Evolutionary conservation across 352 stramenopile genomes (phyloP), one percentile per base, ranked within the genome.

Genomic region (Thalassiosira hispida): DNA sequence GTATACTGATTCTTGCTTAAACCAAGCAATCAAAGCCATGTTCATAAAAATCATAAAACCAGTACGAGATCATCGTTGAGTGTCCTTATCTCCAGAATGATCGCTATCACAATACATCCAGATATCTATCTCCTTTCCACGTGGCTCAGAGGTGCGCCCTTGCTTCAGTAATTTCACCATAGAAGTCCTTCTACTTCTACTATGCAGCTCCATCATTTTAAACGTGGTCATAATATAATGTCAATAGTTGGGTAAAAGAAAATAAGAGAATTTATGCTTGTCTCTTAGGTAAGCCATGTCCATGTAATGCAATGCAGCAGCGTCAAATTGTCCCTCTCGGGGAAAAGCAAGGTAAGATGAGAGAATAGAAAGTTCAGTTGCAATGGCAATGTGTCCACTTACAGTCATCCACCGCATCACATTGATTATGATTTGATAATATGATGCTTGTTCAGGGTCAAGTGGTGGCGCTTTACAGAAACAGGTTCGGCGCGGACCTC

Each of bases 21-120:
- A 61, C 83, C 83, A 89, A 5, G 62, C 11, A 31, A 87, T 83
- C 12, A 74, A 52, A 1, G 75, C 52, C n/a, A 46, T 61, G 42
- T 87, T 89, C 2, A 75, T n/a, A 66, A 79, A 87, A 1, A 90
- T 59, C n/a, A 90, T 29, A 42, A 84, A 77, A 22, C 79, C 79
- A 20, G 79, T 75, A 11, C 73, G 69, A 8, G 73, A 85, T 16
- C 79, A 18, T 27, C 83, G 60, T 27, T 73, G 84, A 3, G 73
- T 38, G 31, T 3, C 16, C 23, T 65, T 76, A 12, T 82, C 59
- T 9, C 72, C 61, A 27, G 72, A 59, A 79, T 82, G 72, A 42
- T 86, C 73, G 12, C 52, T 44, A 23, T 86, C 78, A 27, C 83
- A 71, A 27, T 38, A 77, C 27, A 69, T 20, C 20, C 67, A 0